Percentiles rank a stretch among this genome's conserved stretches.
These are phyloP conservation scores for Apiotrichum sp. DNA, from an alignment of 1,284 basidiomycete species.

Conservation along the genomic window DNA sequence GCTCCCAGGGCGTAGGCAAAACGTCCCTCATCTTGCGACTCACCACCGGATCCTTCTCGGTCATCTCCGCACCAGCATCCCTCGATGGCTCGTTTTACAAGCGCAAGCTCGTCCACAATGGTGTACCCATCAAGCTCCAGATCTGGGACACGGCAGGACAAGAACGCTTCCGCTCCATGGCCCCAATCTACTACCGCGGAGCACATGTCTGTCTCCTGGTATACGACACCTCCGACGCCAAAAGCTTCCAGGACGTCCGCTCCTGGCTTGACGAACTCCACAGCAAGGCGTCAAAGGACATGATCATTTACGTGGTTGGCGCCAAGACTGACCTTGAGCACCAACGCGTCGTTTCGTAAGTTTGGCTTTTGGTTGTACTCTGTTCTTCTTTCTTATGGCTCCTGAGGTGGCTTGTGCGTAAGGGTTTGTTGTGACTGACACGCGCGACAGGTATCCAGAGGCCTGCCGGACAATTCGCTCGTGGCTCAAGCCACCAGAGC, in stretches of 20 bases:
- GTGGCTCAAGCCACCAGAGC: conserved; percentile 31
- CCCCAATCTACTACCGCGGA: conserved; percentile 56
- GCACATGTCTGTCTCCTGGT: conserved; percentile 53
- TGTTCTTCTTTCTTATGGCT: not conserved
- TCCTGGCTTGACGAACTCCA: conserved; percentile 76
- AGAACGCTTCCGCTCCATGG: conserved; percentile 92
- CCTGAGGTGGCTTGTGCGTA: not conserved
- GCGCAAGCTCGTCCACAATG: conserved; percentile 85
- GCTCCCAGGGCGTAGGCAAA: conserved; percentile 95
- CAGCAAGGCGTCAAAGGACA: conserved; percentile 40
- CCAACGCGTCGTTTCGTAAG: conserved; percentile 33
- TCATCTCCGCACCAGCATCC: conserved; percentile 72
- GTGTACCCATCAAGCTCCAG: conserved; percentile 71
- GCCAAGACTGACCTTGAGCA: conserved; percentile 39
- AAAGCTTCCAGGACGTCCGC: conserved; percentile 83
- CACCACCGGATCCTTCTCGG: conserved; percentile 83
- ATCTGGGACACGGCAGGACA: conserved; percentile 97
- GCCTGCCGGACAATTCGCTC: conserved; percentile 28
- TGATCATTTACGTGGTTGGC: conserved; percentile 44
- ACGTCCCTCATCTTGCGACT: conserved; percentile 89
- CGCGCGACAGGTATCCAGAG: conserved; percentile 24
- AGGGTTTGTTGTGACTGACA: not conserved
- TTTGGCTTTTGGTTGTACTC: conserved; percentile 1
- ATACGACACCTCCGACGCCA: conserved; percentile 55
- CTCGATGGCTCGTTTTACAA: conserved; percentile 93